A percentile compares a stretch with the other conserved stretches of the same genome.
These are phyloP conservation scores for Trichophyton schoenleinii DNA, from an alignment of 2,329 filamentous ascomycete genomes.

Conservation along the genomic window DNA sequence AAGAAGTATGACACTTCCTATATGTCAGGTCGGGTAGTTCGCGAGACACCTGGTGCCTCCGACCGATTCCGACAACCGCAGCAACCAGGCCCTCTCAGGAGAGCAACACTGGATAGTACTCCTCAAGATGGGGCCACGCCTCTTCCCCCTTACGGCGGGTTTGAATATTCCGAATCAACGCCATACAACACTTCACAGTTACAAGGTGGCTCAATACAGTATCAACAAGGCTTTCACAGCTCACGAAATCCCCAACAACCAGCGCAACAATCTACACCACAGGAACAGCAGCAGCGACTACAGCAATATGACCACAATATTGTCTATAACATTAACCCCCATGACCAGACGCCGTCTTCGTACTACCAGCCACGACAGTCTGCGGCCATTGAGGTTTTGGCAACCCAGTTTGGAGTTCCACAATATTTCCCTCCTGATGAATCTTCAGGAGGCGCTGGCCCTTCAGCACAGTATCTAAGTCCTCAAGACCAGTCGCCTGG, in stretches of 20 bases:
- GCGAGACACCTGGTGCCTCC: conserved; percentile 40
- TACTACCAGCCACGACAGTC: conserved; percentile 71
- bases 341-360: conserved; percentile 45
- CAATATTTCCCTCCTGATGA: conserved; percentile 62
- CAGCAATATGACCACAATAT: conserved; percentile 50
- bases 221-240: conserved; percentile 53
- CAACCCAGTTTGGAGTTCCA: conserved; percentile 54
- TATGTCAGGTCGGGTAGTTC: conserved; percentile 39
- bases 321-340: conserved; percentile 66
- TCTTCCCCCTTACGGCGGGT: conserved; percentile 34
- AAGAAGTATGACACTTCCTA: conserved; percentile 61
- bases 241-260: conserved; percentile 19
- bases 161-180: conserved; percentile 45
- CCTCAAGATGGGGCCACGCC: conserved; percentile 26
- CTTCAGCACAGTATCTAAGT: conserved; percentile 52
- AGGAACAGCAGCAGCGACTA: conserved; percentile 39
- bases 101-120: conserved; percentile 18
- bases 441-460: conserved; percentile 49
- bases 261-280: conserved; percentile 30
- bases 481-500: conserved; percentile 46
- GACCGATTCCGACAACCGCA: conserved; percentile 26
- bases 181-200: conserved; percentile 43
- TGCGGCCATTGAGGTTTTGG: conserved; percentile 64
- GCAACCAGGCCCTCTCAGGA: conserved; percentile 22
- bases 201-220: conserved; percentile 46